phyloP scores from a whole-genome alignment of 192 early-diverging fungal species.

The Umbelopsis sp. region DNA sequence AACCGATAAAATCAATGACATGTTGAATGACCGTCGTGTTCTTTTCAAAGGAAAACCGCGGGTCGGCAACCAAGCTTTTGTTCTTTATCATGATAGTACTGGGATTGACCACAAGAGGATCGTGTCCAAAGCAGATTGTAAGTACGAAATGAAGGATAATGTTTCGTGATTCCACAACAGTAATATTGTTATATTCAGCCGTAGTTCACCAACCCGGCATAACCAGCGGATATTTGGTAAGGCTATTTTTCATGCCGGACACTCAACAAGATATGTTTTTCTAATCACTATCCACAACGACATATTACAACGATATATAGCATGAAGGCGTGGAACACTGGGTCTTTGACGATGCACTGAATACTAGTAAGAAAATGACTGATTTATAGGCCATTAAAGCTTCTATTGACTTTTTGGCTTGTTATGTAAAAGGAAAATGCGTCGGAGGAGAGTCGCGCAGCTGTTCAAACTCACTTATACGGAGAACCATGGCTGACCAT shows the following conservation, averaged over 20 bases:
- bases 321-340: not conserved
- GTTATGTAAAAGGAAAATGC: not conserved
- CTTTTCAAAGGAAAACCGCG: not conserved
- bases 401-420: not conserved
- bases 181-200: not conserved
- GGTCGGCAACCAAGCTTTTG: not conserved
- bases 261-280: too few species aligned
- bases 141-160: not conserved
- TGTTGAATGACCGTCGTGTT: not conserved
- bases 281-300: too few species aligned
- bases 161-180: not conserved
- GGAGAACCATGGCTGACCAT: not conserved
- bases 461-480: not conserved
- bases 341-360: not conserved
- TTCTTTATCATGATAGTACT: not conserved
- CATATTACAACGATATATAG: not conserved
- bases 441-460: not conserved
- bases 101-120: not conserved
- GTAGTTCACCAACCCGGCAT: not conserved
- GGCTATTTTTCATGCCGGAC: too few species aligned
- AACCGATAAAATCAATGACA: not conserved
- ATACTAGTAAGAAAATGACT: not conserved
- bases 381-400: not conserved
- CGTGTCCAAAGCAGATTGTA: not conserved
- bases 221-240: not conserved